Percentiles rank a stretch among this genome's conserved stretches.
These are phyloP conservation scores for Saturnispora saitoi DNA, from an alignment of 805 yeast species.

Conservation along the genomic window DNA sequence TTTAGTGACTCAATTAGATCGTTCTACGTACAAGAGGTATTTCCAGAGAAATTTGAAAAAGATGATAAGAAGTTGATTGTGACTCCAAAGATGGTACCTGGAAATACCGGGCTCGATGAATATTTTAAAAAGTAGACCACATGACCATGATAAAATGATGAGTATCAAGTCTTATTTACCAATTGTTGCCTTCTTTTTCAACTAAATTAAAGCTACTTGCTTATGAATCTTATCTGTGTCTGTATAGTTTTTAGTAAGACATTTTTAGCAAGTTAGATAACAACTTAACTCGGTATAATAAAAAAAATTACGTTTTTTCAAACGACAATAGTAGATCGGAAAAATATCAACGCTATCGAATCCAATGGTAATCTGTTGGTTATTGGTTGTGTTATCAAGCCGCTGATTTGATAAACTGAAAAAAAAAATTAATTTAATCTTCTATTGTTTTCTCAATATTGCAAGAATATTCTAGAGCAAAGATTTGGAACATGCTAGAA, in stretches of 20 bases:
- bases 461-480: background rate
- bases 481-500: background rate
- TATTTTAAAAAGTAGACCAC: slow-evolving; percentile 31
- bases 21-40: slow-evolving; percentile 44
- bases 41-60: slow-evolving; percentile 19
- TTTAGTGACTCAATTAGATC: slow-evolving; percentile 57
- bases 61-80: slow-evolving; percentile 24
- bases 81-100: slow-evolving; percentile 53
- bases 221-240: background rate
- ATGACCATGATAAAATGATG: slow-evolving; percentile 56
- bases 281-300: too few species aligned
- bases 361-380: too few species aligned
- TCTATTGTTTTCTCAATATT: too few species aligned
- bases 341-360: too few species aligned
- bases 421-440: too few species aligned
- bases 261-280: too few species aligned
- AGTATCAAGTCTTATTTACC: slow-evolving; percentile 48
- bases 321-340: too few species aligned
- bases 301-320: too few species aligned
- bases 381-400: too few species aligned
- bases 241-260: too few species aligned
- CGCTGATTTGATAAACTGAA: too few species aligned
- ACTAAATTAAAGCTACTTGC: slow-evolving; percentile 5
- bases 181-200: slow-evolving; percentile 32
- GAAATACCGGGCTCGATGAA: slow-evolving; percentile 50